Evolutionary conservation across 257 asterid genomes (phyloP).

Genomic region (Solanum clarkiae): DNA sequence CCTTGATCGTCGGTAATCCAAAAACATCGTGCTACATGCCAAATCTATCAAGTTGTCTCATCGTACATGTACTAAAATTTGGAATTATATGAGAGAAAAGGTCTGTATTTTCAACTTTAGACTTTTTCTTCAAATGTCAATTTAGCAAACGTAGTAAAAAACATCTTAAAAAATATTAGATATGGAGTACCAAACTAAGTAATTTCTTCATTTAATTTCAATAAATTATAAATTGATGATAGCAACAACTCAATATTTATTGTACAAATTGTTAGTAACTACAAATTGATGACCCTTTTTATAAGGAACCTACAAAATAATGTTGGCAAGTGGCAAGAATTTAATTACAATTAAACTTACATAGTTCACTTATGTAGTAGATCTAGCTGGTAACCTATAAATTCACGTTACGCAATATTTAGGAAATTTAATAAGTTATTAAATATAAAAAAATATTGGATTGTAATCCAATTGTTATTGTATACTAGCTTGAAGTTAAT

Average conservation of each 20-base stretch:
- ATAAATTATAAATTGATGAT: not conserved
- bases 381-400: not conserved
- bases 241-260: not conserved
- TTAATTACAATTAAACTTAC: not conserved
- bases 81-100: not conserved
- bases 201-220: not conserved
- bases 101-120: not conserved
- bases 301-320: not conserved
- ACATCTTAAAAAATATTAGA: not conserved
- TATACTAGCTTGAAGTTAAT: no score
- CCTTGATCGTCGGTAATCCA: no score
- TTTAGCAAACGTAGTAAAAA: not conserved
- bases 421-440: not conserved
- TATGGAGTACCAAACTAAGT: not conserved
- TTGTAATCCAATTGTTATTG: no score
- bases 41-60: not conserved
- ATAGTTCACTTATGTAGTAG: not conserved
- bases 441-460: no score
- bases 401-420: not conserved
- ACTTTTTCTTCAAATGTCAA: not conserved
- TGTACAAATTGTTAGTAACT: not conserved
- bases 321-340: not conserved
- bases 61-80: not conserved
- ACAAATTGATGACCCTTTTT: not conserved
- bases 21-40: no score